phyloP scores from a whole-genome alignment of 106 monocot genomes.

The Dendrobium chrysotoxum region DNA sequence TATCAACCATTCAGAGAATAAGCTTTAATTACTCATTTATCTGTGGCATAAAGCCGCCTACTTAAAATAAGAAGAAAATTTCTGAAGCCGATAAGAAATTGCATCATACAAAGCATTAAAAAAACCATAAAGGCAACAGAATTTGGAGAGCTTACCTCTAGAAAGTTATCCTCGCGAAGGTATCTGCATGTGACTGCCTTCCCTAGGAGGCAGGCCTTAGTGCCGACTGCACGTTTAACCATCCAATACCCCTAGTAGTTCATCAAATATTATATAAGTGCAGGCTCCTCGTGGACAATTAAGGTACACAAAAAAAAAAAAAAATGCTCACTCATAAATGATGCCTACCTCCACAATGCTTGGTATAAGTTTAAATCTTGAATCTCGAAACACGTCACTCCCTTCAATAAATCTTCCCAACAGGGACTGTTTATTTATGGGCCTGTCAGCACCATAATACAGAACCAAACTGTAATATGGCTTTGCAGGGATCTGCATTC shows the following conservation, averaged over 20 bases:
- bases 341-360: conserved; percentile 74
- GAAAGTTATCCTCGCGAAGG: conserved; percentile 80
- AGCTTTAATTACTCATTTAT: background rate
- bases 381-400: conserved; percentile 70
- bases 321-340: conserved; percentile 2
- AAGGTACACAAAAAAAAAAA: background rate
- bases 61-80: background rate
- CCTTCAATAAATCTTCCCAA: conserved; percentile 79
- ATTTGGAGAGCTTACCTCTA: conserved; percentile 51
- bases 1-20: background rate
- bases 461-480: conserved; percentile 86
- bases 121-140: background rate
- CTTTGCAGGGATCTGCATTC: conserved; percentile 74
- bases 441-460: conserved; percentile 83
- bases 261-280: conserved; percentile 4
- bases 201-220: conserved; percentile 88
- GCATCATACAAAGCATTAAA: background rate
- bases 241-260: conserved; percentile 89
- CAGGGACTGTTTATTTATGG: conserved; percentile 71
- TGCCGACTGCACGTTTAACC: conserved; percentile 97
- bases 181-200: conserved; percentile 95
- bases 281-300: background rate
- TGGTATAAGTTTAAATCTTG: conserved; percentile 96
- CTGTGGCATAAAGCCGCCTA: background rate
- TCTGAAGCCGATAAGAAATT: background rate